These are phyloP conservation scores for Hawksworthiomyces lignivorus DNA, from an alignment of 2,329 filamentous ascomycete genomes.

Conservation along the genomic window DNA sequence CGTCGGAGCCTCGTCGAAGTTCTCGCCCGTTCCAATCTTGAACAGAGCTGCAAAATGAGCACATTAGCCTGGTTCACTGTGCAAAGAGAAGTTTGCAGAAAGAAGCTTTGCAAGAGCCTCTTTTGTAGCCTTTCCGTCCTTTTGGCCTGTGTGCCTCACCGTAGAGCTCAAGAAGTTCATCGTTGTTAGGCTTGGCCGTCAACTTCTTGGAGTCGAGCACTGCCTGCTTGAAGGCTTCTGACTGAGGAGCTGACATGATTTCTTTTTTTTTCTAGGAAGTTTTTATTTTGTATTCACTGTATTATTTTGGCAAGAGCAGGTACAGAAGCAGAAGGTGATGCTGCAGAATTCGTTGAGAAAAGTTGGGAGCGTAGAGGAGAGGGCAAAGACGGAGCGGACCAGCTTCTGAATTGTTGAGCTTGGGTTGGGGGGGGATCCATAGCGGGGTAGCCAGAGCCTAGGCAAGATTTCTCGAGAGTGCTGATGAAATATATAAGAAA, in stretches of 20 bases:
- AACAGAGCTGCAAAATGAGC: slow-evolving; percentile 39
- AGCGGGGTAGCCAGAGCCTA: slow-evolving; percentile 4
- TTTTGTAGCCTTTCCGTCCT: too few relatives aligned
- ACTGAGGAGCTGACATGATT: slow-evolving; percentile 21
- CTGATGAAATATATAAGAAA: too few relatives aligned
- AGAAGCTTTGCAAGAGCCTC: too few relatives aligned
- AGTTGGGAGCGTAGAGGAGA: too few relatives aligned
- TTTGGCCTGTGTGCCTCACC: slow-evolving; percentile 26
- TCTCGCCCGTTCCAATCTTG: slow-evolving; percentile 51
- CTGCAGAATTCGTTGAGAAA: too few relatives aligned
- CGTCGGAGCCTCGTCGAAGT: slow-evolving; percentile 45
- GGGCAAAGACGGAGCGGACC: background rate
- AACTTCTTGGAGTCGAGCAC: slow-evolving; percentile 60
- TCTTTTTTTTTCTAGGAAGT: too few relatives aligned
- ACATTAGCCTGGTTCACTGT: too few relatives aligned
- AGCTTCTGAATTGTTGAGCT: slow-evolving; percentile 8
- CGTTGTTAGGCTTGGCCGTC: slow-evolving; percentile 53
- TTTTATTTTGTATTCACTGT: too few relatives aligned
- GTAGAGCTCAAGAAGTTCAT: slow-evolving; percentile 58
- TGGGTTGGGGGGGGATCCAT: slow-evolving; percentile 3
- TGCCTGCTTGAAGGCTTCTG: slow-evolving; percentile 47
- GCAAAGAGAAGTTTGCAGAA: too few relatives aligned
- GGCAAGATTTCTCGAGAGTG: too few relatives aligned
- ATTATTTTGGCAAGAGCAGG: too few relatives aligned
- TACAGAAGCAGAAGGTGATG: too few relatives aligned